These are phyloP conservation scores for Eimeria maxima DNA, from an alignment of 169 alveolate genomes.

Conservation along the genomic window DNA sequence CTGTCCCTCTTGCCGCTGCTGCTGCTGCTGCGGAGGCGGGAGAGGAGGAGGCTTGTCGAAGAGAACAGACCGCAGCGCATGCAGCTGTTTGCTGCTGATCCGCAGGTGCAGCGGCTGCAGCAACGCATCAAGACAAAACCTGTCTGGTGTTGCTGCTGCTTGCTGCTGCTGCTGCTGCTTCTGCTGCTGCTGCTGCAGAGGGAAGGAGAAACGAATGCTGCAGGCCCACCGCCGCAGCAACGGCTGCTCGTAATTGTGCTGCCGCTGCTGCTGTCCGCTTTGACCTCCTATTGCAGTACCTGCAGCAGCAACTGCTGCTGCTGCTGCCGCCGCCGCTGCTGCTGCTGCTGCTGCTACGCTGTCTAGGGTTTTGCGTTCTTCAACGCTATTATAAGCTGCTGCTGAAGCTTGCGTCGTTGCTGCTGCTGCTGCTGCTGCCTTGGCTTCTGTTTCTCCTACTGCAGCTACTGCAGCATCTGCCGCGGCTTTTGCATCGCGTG, in stretches of 20 bases:
- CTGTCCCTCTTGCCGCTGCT: neutral
- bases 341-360: too few relatives aligned
- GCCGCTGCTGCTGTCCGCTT: slow-evolving; percentile 41
- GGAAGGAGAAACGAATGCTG: slow-evolving; percentile 18
- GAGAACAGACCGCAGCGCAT: slow-evolving; percentile 6
- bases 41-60: slow-evolving; percentile 10
- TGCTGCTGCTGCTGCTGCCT: neutral
- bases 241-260: slow-evolving; percentile 19
- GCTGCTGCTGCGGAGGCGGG: neutral
- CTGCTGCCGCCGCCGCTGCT: slow-evolving; percentile 1
- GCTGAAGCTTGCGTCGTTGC: neutral
- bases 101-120: slow-evolving; percentile 65
- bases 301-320: neutral
- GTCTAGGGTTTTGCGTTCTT: neutral
- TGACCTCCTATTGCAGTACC: neutral
- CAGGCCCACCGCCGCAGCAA: slow-evolving; percentile 52
- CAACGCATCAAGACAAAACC: slow-evolving; percentile 40
- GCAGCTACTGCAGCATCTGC: neutral
- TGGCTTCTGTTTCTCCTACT: neutral
- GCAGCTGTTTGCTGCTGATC: slow-evolving; percentile 48
- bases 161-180: slow-evolving; percentile 66
- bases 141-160: neutral
- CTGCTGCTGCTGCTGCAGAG: slow-evolving; percentile 66
- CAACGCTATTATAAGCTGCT: neutral
- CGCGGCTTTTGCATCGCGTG: neutral